phyloP scores from a whole-genome alignment of 1,284 basidiomycete genomes.

The Entoloma clypeatum region DNA sequence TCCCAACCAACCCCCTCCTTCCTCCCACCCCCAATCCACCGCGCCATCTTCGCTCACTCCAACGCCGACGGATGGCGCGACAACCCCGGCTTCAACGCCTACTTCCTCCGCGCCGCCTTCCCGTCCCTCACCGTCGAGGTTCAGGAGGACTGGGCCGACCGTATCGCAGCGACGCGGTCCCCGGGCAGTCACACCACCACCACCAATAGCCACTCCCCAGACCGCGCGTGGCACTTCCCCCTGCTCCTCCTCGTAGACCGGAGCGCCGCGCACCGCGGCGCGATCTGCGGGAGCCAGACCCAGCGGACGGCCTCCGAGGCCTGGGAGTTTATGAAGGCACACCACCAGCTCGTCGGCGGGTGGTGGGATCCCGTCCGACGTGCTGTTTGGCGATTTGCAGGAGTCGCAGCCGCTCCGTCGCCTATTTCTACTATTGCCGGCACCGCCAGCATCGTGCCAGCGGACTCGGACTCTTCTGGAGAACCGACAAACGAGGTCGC shows the following conservation, averaged over 20 bases:
- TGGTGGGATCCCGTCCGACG: conserved; percentile 73
- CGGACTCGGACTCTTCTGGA: too few relatives aligned
- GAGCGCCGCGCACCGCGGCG: conserved; percentile 68
- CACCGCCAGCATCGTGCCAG: too few relatives aligned
- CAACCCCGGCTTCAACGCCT: conserved; percentile 66
- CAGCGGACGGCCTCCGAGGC: conserved; percentile 70
- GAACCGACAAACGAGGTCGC: too few relatives aligned
- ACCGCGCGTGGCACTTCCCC: conserved; percentile 47
- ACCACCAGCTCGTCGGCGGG: conserved; percentile 37
- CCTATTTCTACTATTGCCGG: too few relatives aligned
- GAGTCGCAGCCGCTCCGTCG: too few relatives aligned
- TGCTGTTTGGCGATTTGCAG: conserved; percentile 61
- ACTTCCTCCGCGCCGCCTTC: conserved; percentile 73
- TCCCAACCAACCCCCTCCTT: conserved; percentile 11
- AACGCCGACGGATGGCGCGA: conserved; percentile 66
- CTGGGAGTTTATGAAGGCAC: conserved; percentile 45
- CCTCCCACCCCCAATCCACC: conserved; percentile 52
- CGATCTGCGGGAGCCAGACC: conserved; percentile 54
- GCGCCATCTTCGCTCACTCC: conserved; percentile 66
- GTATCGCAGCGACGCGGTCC: conserved; percentile 39
- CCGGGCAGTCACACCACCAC: too few relatives aligned
- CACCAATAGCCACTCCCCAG: too few relatives aligned
- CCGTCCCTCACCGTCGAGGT: conserved; percentile 70
- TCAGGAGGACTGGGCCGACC: conserved; percentile 66
- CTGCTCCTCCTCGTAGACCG: conserved; percentile 66